Percentiles rank a stretch among this genome's conserved stretches.
These are phyloP conservation scores for Peltaster fructicola DNA, from an alignment of 2,329 filamentous ascomycete species.

Conservation along the genomic window DNA sequence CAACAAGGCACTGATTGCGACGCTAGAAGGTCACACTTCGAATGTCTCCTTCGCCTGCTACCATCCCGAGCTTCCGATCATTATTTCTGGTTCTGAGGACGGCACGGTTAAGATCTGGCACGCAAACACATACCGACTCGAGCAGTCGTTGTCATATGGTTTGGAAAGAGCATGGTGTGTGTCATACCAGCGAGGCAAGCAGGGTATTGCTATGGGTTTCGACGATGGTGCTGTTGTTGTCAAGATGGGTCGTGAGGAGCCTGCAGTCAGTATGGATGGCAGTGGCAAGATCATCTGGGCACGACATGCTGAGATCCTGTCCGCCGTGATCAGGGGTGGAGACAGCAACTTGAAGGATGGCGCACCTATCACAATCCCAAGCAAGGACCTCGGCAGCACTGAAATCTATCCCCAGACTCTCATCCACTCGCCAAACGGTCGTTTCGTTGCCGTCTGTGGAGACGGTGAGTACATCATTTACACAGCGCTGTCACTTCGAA, in stretches of 20 bases:
- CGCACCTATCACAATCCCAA: slow-evolving; percentile 65
- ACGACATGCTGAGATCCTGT: slow-evolving; percentile 84
- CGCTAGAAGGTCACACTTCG: slow-evolving; percentile 88
- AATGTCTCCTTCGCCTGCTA: slow-evolving; percentile 98
- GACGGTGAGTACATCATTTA: slow-evolving; percentile 99
- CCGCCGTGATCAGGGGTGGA: slow-evolving; percentile 83
- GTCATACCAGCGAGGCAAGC: slow-evolving; percentile 82
- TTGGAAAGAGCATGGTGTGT: slow-evolving; percentile 96
- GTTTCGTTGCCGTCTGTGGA: slow-evolving; percentile 77
- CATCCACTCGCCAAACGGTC: slow-evolving; percentile 86
- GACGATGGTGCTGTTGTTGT: slow-evolving; percentile 96
- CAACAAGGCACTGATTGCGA: slow-evolving; percentile 91
- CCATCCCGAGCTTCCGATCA: slow-evolving; percentile 89
- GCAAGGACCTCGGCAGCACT: slow-evolving; percentile 88
- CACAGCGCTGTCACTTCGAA: slow-evolving; percentile 87
- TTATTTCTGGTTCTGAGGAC: slow-evolving; percentile 95
- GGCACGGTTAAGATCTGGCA: slow-evolving; percentile 98
- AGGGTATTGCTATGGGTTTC: slow-evolving; percentile 88
- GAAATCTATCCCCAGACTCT: slow-evolving; percentile 94
- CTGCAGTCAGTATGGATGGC: slow-evolving; percentile 90
- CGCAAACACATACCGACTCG: slow-evolving; percentile 88
- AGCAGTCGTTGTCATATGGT: slow-evolving; percentile 91
- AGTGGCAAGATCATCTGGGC: slow-evolving; percentile 96
- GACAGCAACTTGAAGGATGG: slow-evolving; percentile 77
- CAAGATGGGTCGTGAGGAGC: slow-evolving; percentile 93